Evolutionary conservation across 768 basidiomycete genomes (phyloP).

Genomic region (Rossbeevera mucosa): DNA sequence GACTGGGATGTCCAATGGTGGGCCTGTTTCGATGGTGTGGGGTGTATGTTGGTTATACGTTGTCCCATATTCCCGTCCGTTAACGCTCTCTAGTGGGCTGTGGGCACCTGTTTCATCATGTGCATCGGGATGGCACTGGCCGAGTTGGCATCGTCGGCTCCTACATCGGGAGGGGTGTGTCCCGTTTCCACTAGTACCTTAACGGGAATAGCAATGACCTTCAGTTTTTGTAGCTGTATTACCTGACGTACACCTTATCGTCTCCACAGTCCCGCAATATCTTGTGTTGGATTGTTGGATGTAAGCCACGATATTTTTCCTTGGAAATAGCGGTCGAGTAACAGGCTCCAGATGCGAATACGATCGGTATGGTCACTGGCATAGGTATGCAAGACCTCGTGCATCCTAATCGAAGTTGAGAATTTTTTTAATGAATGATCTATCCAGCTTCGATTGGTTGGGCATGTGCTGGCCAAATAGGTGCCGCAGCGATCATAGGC

Average conservation of each 20-base stretch:
- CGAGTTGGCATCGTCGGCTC: conserved; percentile 36
- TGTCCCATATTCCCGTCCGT: not conserved
- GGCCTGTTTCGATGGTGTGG: conserved; percentile 41
- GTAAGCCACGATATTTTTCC: conserved; percentile 31
- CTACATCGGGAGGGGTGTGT: conserved; percentile 35
- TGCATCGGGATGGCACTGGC: conserved; percentile 36
- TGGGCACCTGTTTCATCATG: conserved; percentile 33
- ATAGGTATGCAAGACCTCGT: conserved; percentile 20
- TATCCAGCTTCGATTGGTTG: conserved; percentile 51
- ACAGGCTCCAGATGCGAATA: conserved; percentile 40
- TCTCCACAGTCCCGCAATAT: conserved; percentile 52
- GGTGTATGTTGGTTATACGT: conserved; percentile 24
- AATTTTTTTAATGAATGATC: conserved; percentile 36
- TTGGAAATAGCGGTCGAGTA: not conserved
- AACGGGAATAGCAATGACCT: not conserved
- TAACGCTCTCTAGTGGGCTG: conserved; percentile 27
- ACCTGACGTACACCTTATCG: conserved; percentile 57
- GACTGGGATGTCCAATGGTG: conserved; percentile 45
- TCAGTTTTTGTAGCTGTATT: conserved; percentile 42
- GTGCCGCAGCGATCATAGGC: conserved; percentile 59
- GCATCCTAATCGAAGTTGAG: not conserved
- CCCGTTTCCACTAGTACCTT: not conserved
- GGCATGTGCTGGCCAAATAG: conserved; percentile 58
- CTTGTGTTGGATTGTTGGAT: conserved; percentile 66
- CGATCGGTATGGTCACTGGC: conserved; percentile 42